Evolutionary conservation across 2,329 filamentous ascomycete species (phyloP), one percentile per base, ranked within the genome.

Genomic region (Gaeumannomyces tritici): DNA sequence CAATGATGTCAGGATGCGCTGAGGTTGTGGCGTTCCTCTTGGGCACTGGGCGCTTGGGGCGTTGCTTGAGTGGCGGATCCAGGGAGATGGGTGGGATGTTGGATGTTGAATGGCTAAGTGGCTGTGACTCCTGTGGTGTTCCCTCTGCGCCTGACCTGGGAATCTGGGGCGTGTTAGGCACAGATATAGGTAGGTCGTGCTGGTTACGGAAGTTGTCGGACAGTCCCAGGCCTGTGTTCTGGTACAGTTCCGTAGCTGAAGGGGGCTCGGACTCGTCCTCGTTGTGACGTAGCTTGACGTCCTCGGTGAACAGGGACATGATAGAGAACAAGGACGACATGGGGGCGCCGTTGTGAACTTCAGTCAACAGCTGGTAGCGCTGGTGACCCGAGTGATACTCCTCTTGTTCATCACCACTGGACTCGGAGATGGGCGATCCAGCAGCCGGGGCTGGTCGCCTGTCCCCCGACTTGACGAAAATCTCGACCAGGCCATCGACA

Each of bases 281-380:
- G 0, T 88, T 84, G 65, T 88, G 81, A 27, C 87, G 85, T 42
- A 99, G 78, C 66, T 90, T 89, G 61, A 99, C 87, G 70, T 97
- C 93, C 73, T 99, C 95, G 3, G 95, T 99, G 71, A 99, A 99
- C 0, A 99, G 80, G 2, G 93, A 96, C 75, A 99, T 86, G 67
- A 99, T 96, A 0, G 95, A 98, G 74, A 99, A 99, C 2, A 99
- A 77, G 0, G 95, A 99, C 6, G 95, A 99, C 93, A 99, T 97
- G 1, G 96, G 93, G 1, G 95, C 93, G 18, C 95, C 95, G 69
- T 99, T 99, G 70, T 95, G 96, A 61, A 99, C 93, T 74, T 99
- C 96, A 0, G 95, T 99, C 62, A 99, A 80, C 54, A 99, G 82
- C 72, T 98, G 95, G 70, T 99, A 99, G 35, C 89, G 90, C 72